phyloP scores from a whole-genome alignment of 2,329 filamentous ascomycete species.

The Stromatinia cepivora region DNA sequence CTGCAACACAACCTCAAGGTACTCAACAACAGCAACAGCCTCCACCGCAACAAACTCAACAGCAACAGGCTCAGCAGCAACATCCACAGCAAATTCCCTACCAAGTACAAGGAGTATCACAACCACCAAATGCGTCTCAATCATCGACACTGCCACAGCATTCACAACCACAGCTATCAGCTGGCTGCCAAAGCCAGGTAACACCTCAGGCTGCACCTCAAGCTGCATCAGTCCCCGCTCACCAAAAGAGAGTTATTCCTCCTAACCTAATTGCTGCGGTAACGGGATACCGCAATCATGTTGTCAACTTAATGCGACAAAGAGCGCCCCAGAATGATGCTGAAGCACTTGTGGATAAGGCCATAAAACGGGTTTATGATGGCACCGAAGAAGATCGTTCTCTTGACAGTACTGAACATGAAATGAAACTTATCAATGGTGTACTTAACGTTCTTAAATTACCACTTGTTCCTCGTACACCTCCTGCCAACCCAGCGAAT shows the following conservation, averaged over 20 bases:
- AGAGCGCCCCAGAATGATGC: slow-evolving; percentile 28
- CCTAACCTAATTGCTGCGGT: slow-evolving; percentile 21
- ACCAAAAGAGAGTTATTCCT: slow-evolving; percentile 2
- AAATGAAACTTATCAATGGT: slow-evolving; percentile 36
- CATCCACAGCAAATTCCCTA: slow-evolving; percentile 25
- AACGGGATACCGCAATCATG: slow-evolving; percentile 35
- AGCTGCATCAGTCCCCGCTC: neutral
- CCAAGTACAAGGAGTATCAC: slow-evolving; percentile 13
- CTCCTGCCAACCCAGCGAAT: neutral
- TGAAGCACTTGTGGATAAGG: slow-evolving; percentile 38
- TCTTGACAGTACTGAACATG: slow-evolving; percentile 30
- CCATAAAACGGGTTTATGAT: slow-evolving; percentile 39
- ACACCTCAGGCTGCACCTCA: slow-evolving; percentile 4
- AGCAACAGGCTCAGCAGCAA: slow-evolving; percentile 18
- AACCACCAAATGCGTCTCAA: slow-evolving; percentile 18
- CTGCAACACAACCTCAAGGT: slow-evolving; percentile 21
- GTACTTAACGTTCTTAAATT: slow-evolving; percentile 17
- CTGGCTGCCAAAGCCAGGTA: slow-evolving; percentile 16
- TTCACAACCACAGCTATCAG: neutral
- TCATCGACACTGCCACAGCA: neutral
- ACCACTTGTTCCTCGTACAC: slow-evolving; percentile 11
- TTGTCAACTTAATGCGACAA: slow-evolving; percentile 30
- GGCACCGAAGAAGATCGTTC: slow-evolving; percentile 30
- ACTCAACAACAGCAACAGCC: slow-evolving; percentile 20
- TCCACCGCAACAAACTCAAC: slow-evolving; percentile 21